Evolutionary conservation across 192 early-diverging fungal genomes (phyloP).

Genomic region (Gaertneriomyces semiglobifer): DNA sequence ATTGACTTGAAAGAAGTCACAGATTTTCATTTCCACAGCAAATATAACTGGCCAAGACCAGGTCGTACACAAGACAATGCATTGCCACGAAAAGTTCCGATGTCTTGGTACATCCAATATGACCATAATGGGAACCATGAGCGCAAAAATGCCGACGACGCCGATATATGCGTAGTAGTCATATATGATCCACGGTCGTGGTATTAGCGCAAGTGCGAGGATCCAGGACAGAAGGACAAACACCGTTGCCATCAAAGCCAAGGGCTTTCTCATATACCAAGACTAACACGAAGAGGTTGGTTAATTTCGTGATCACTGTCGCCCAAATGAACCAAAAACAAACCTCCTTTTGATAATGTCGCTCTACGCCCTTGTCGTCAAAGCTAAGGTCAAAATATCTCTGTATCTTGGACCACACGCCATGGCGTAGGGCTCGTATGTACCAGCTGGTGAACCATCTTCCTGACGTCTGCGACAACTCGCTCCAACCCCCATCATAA

Average conservation of each 20-base stretch:
- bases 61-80: conserved; percentile 4
- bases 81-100: conserved; percentile 13
- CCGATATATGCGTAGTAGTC: conserved; percentile 13
- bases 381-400: conserved; percentile 15
- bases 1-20: conserved; percentile 8
- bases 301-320: background rate
- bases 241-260: conserved; percentile 18
- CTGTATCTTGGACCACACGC: conserved; percentile 1
- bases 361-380: conserved; percentile 14
- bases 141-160: conserved; percentile 7
- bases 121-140: conserved; percentile 10
- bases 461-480: background rate
- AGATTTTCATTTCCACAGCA: conserved; percentile 21
- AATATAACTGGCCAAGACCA: conserved; percentile 17
- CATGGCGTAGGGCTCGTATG: background rate
- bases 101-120: conserved; percentile 16
- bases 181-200: conserved; percentile 20
- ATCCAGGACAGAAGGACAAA: conserved; percentile 20
- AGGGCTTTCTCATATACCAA: conserved; percentile 22
- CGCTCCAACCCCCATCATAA: background rate
- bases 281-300: background rate
- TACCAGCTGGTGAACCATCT: background rate
- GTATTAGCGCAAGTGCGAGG: conserved; percentile 11
- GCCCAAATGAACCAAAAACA: background rate
- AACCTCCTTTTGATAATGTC: conserved; percentile 18